These are phyloP conservation scores for Papiliotrema nemorosa DNA, from an alignment of 1,284 basidiomycete species.

Conservation along the genomic window DNA sequence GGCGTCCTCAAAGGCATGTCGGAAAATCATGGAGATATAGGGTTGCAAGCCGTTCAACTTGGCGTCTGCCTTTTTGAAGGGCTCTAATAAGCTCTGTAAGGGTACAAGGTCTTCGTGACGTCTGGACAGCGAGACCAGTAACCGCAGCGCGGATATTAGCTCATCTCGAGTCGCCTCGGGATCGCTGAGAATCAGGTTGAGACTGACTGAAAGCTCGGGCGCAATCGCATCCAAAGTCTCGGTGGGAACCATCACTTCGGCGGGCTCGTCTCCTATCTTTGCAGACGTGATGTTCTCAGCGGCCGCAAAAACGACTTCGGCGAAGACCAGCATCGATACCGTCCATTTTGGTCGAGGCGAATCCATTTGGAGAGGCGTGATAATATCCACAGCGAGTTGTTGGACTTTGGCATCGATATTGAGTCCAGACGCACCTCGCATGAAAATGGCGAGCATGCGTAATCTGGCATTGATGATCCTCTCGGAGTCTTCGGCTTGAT, in stretches of 20 bases:
- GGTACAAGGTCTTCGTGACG: slow-evolving; percentile 66
- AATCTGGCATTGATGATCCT: slow-evolving; percentile 68
- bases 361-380: slow-evolving; percentile 56
- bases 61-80: slow-evolving; percentile 53
- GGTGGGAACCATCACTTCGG: neutral
- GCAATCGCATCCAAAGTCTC: neutral
- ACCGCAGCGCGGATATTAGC: slow-evolving; percentile 69
- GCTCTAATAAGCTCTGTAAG: slow-evolving; percentile 62
- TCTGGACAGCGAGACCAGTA: slow-evolving; percentile 77
- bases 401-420: slow-evolving; percentile 11
- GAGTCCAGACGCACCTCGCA: slow-evolving; percentile 12
- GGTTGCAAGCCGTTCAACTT: slow-evolving; percentile 63
- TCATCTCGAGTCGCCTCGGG: slow-evolving; percentile 56
- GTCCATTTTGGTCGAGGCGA: slow-evolving; percentile 68
- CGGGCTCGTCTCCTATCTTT: slow-evolving; percentile 28
- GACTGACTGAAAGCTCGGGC: neutral
- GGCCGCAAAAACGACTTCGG: slow-evolving; percentile 72
- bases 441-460: slow-evolving; percentile 75
- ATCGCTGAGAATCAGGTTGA: slow-evolving; percentile 5
- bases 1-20: slow-evolving; percentile 83
- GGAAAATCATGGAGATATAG: slow-evolving; percentile 79
- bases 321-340: slow-evolving; percentile 59
- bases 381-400: slow-evolving; percentile 60
- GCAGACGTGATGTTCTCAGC: slow-evolving; percentile 64
- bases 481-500: slow-evolving; percentile 12